Conservation (phyloP, 257 asterid genomes). For the Verbascum thapsus region DNA sequence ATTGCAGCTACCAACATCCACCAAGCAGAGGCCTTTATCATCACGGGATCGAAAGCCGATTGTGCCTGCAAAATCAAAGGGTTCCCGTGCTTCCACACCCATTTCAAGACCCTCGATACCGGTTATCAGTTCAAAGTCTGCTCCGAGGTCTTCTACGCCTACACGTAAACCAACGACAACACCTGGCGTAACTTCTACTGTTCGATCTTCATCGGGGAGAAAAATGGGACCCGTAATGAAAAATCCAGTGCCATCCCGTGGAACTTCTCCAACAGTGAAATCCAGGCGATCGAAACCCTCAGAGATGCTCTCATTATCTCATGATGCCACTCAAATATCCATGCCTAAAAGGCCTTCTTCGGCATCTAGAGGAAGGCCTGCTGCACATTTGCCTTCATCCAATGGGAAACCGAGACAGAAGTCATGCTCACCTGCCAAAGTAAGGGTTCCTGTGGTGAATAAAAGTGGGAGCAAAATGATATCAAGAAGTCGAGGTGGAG, state of each 20-base stretch:
- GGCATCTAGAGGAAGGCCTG: slow-evolving; percentile 59
- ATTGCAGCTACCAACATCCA: slow-evolving; percentile 23
- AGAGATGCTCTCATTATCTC: slow-evolving; percentile 37
- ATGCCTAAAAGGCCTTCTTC: slow-evolving; percentile 68
- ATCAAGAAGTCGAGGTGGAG: slow-evolving; percentile 52
- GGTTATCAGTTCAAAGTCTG: slow-evolving; percentile 40
- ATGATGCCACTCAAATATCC: slow-evolving; percentile 36
- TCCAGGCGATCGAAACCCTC: slow-evolving; percentile 54
- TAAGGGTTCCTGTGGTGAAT: slow-evolving; percentile 34
- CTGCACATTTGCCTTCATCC: slow-evolving; percentile 33
- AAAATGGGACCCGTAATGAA: slow-evolving; percentile 39
- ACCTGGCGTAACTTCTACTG: slow-evolving; percentile 33
- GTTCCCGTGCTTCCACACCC: slow-evolving; percentile 61
- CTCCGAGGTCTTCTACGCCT: slow-evolving; percentile 60
- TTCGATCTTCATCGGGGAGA: slow-evolving; percentile 35
- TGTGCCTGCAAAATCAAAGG: slow-evolving; percentile 44
- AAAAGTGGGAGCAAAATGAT: slow-evolving; percentile 38
- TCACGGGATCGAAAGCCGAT: slow-evolving; percentile 44
- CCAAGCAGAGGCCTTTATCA: slow-evolving; percentile 38
- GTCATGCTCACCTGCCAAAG: slow-evolving; percentile 66
- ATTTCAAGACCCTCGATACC: slow-evolving; percentile 46
- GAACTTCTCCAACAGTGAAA: slow-evolving; percentile 51
- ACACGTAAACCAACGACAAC: slow-evolving; percentile 40
- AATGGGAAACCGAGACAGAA: slow-evolving; percentile 50
- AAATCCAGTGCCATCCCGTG: slow-evolving; percentile 42